Evolutionary conservation across 2,329 filamentous ascomycete genomes (phyloP), one percentile per base, ranked within the genome.

Genomic region (Pezicula radicicola): DNA sequence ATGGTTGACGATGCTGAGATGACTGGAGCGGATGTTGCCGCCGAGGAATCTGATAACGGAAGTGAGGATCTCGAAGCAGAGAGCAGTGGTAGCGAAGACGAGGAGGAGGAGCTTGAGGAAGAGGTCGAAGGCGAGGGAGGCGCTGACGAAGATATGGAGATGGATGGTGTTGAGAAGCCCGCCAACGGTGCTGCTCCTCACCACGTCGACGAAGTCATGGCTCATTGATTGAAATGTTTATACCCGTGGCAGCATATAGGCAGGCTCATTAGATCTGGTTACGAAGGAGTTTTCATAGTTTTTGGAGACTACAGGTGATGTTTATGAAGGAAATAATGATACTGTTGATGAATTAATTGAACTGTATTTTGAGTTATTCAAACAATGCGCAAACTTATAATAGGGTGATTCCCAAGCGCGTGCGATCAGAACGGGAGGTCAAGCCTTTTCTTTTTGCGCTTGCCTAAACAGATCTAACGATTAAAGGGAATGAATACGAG

Each of bases 61-160:
- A 89, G 85, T 63, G 88, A 91, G 67, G 88, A 91, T 67, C 83
- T 91, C 43, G 88, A 91, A 64, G 85, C 84, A 50, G 88, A 91
- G 69, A 89, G 84, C 61, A 84, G 84, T 60, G 87, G 87, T 30
- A 85, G 85, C 55, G 83, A 89, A 21, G 83, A 85, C 49, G 84
- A 87, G 53, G 85, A 85, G 35, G 84, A 85, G 35, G 84, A 87
- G 43, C 80, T 81, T 52, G 81, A 84, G 52, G 61, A 62, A 46
- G 80, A 54, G 16, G 62, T 28, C 35, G 72, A 73, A 46, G 69
- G 64, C 19, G 75, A 70, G 50, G 67, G 51, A 45, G 66, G 64
- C 10, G 69, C 50, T 46, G 69, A 69, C 39, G 72, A 73, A 49
- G 76, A 73, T 45, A 79, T 80, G 76, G 77, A 80, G 46, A 72